Conservation (phyloP, 2,329 filamentous ascomycete species). For the Hypoxylon sp. region DNA sequence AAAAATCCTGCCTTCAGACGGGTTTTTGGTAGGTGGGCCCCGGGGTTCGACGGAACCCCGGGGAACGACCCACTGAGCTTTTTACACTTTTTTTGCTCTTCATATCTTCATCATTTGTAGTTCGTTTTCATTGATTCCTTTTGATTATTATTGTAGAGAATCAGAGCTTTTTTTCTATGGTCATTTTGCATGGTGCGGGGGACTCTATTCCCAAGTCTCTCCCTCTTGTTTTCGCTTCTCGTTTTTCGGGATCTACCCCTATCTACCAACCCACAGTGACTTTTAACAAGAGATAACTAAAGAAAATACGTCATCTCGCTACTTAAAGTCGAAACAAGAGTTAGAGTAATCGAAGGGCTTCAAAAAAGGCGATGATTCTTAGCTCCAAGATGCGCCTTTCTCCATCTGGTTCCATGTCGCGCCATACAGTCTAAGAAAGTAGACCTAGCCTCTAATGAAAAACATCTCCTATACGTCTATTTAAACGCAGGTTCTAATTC, state of each 20-base stretch:
- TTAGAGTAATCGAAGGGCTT: too few species aligned
- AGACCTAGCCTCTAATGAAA: background rate
- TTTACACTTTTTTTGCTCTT: background rate
- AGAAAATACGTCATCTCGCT: too few species aligned
- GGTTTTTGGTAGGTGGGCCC: background rate
- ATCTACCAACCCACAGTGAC: background rate
- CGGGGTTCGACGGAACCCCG: background rate
- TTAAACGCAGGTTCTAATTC: background rate
- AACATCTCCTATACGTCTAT: background rate
- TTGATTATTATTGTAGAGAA: background rate
- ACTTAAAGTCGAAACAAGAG: too few species aligned
- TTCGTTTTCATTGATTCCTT: background rate
- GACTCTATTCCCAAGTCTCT: background rate
- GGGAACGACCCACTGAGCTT: background rate
- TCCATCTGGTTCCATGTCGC: background rate
- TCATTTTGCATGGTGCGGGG: background rate
- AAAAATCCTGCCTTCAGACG: background rate
- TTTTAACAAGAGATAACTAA: too few species aligned
- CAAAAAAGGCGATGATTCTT: too few species aligned
- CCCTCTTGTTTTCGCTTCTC: background rate
- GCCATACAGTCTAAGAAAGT: slow-evolving; percentile 10
- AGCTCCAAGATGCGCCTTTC: background rate
- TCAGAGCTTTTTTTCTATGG: background rate
- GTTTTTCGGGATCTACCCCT: background rate
- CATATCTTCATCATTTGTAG: background rate